Base-by-base conservation (phyloP, 352 stramenopile genomes). In the Phytophthora crassamura region DNA sequence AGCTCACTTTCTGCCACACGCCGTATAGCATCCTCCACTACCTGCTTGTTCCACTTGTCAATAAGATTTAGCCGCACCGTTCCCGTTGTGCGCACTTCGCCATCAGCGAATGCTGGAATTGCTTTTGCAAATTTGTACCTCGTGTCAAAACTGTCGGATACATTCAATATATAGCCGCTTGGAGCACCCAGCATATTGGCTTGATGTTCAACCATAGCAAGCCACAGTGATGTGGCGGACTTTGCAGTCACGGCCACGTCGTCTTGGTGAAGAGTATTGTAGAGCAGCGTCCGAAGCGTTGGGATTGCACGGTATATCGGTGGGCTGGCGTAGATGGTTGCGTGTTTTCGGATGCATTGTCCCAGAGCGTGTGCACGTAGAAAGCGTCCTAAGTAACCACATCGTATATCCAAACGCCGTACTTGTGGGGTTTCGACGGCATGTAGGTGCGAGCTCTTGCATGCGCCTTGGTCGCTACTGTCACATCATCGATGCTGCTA, bases 1-100 rank as follows among this genome's bases (percentile, higher is more conserved):
- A 39, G 47, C 5, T 42, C n/a, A n/a, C n/a, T 12, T 7, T 15
- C 35, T 30, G 22, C 51, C 6, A n/a, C n/a, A n/a, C n/a, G n/a
- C n/a, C n/a, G n/a, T n/a, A n/a, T n/a, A n/a, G n/a, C n/a, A n/a
- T n/a, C n/a, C n/a, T n/a, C n/a, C n/a, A n/a, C n/a, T n/a, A n/a
- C n/a, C n/a, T n/a, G n/a, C n/a, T 69, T 64, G 18, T 60, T 69
- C 30, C 33, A 61, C 28, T 55, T 70, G 9, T 65, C 55, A 0
- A 65, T 35, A 2, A 70, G 36, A 35, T 66, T 65, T 9, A 70
- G 14, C 6, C 62, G 34, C 10, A 61, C 62, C 4, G 42, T 61
- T 5, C 62, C 63, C 1, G 66, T 11, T 15, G 58, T 11, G 6
- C 51, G 41, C 28, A 55, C 47, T 5, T 71, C 54, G 5, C 39